phyloP scores from a whole-genome alignment of 2,329 filamentous ascomycete species.

The Xylariaceae sp. region DNA sequence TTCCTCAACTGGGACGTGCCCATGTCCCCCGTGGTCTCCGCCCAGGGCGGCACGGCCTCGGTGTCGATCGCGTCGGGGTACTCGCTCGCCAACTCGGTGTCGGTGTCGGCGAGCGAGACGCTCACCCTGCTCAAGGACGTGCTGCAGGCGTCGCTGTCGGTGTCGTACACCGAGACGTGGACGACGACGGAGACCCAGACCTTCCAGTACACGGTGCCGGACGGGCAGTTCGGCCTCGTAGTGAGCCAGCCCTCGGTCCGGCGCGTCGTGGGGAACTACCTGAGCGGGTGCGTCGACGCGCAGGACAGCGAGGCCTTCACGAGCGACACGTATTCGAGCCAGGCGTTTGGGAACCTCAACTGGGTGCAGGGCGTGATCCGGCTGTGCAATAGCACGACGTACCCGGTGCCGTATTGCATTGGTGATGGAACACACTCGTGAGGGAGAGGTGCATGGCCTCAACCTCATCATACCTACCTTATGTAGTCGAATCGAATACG shows the following conservation, averaged over 20 bases:
- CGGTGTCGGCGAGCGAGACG: constrained; percentile 11
- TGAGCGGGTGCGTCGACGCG: constrained; percentile 30
- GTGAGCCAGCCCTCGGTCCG: constrained; percentile 33
- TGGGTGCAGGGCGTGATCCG: constrained; percentile 37
- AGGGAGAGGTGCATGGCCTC: background rate
- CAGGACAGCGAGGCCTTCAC: constrained; percentile 23
- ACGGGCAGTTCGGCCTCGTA: constrained; percentile 33
- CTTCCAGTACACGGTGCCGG: constrained; percentile 29
- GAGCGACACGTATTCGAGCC: constrained; percentile 30
- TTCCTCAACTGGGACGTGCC: constrained; percentile 36
- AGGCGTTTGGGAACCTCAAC: constrained; percentile 26
- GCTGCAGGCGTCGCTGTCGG: constrained; percentile 19
- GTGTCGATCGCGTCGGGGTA: constrained; percentile 31
- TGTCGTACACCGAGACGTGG: constrained; percentile 27
- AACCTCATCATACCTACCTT: too few species aligned
- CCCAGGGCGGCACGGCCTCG: constrained; percentile 21
- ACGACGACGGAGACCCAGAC: constrained; percentile 25
- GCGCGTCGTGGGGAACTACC: constrained; percentile 30
- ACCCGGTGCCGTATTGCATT: constrained; percentile 33
- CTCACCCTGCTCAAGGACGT: constrained; percentile 20
- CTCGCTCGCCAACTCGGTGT: constrained; percentile 28
- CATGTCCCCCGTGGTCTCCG: constrained; percentile 32
- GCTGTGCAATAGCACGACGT: constrained; percentile 31
- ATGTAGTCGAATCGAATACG: too few species aligned
- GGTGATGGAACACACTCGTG: constrained; percentile 25